Base-by-base conservation (phyloP, 1,284 basidiomycete species). In the Polyporus tsugae region DNA sequence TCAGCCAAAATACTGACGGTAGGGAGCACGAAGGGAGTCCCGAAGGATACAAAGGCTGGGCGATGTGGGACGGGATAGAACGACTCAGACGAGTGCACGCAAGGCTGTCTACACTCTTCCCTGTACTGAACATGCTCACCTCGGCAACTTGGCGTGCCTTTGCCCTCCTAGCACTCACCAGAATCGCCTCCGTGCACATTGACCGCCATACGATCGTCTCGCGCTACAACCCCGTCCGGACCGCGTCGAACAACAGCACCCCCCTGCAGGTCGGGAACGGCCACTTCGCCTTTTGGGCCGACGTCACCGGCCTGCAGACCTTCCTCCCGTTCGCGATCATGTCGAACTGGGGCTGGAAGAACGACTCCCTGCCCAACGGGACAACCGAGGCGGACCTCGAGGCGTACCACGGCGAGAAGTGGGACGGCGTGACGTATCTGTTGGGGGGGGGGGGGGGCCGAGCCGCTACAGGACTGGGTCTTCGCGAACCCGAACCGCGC, bases 311-410 rank as follows among this genome's bases (percentile, higher is more conserved):
- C 9, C 79, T 89, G 25, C 87, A 88, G 75, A 88, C 87, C 0
- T 83, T 88, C 75, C 80, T 81, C 53, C 86, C 87, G 7, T 89
- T 83, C 76, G 83, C 84, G 9, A 88, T 82, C 68, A 82, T 89
- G 80, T 86, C 87, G 4, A 84, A 84, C 15, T 89, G 87, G 87
- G 87, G 84, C 0, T 89, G 86, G 86, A 89, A 89, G 75, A 89
- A 88, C 75, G 87, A 89, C 75, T 82, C 82, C 13, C 74, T 89
- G 2, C 87, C 88, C 2, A 66, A 76, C 4, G 82, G 81, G 1
- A 78, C 79, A 46, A 86, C 84, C 1, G 70, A 79, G 59, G 78
- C 77, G 35, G 85, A 89, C 67, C 76, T 88, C 10, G 78, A 82
- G 25, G 72, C 78, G 19, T 89, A 88, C 74, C 78, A 79, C 4